phyloP scores from a whole-genome alignment of 2,329 filamentous ascomycete genomes.

The Nothopassalora personata region DNA sequence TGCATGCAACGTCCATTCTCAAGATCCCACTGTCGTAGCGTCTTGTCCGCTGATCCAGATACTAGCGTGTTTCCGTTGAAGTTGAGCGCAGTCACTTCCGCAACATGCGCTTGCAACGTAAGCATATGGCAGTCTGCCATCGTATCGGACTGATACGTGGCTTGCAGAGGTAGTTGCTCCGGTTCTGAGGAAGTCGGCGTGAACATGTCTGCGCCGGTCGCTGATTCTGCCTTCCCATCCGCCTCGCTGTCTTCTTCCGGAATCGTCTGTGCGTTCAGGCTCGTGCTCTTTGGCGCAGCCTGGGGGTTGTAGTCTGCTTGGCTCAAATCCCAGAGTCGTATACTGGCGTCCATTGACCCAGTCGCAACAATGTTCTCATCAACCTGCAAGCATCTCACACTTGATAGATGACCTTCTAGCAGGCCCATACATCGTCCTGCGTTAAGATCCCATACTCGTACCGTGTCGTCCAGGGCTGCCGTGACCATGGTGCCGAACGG shows the following conservation, averaged over 20 bases:
- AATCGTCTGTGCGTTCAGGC: slow-evolving; percentile 39
- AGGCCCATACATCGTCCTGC: slow-evolving; percentile 86
- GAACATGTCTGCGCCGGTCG: slow-evolving; percentile 26
- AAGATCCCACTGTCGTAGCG: slow-evolving; percentile 93
- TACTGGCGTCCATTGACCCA: slow-evolving; percentile 89
- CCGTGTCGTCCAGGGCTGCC: slow-evolving; percentile 84
- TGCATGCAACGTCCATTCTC: slow-evolving; percentile 96
- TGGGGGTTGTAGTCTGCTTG: slow-evolving; percentile 73
- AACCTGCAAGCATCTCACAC: slow-evolving; percentile 85
- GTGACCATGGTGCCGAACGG: slow-evolving; percentile 95
- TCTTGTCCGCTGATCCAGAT: slow-evolving; percentile 96
- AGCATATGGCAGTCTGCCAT: slow-evolving; percentile 89
- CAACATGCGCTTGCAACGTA: slow-evolving; percentile 82
- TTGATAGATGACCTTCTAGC: slow-evolving; percentile 90
- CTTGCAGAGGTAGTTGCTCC: slow-evolving; percentile 29
- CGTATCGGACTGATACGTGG: slow-evolving; percentile 63
- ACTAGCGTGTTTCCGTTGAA: slow-evolving; percentile 86
- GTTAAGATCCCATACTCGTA: slow-evolving; percentile 94
- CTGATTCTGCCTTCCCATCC: slow-evolving; percentile 34
- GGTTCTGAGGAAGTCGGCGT: slow-evolving; percentile 22
- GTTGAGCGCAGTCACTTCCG: slow-evolving; percentile 88
- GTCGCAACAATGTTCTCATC: slow-evolving; percentile 94
- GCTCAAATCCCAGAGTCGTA: slow-evolving; percentile 90
- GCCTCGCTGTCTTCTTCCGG: slow-evolving; percentile 38
- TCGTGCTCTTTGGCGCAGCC: slow-evolving; percentile 44